Evolutionary conservation across 768 basidiomycete species (phyloP).

Genomic region (Tricholoma sp.): DNA sequence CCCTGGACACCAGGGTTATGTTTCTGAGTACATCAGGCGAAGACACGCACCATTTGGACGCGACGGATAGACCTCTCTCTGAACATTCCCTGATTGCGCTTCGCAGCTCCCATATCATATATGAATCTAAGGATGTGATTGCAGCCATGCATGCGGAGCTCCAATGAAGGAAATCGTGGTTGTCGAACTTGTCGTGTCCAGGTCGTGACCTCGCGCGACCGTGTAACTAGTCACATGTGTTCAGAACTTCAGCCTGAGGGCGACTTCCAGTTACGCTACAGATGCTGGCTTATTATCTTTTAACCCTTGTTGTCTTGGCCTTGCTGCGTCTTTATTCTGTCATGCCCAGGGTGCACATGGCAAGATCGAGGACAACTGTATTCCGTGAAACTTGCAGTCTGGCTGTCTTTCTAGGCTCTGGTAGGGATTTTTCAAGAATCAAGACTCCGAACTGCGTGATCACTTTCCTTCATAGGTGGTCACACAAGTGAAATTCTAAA

Average conservation of each 20-base stretch:
- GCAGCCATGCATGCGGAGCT: constrained; percentile 13
- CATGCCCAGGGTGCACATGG: constrained; percentile 14
- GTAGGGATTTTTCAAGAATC: constrained; percentile 35
- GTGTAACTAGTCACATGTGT: neutral
- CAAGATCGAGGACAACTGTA: constrained; percentile 1
- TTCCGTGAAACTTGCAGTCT: constrained; percentile 33
- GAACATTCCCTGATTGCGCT: constrained; percentile 67
- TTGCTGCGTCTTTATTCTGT: constrained; percentile 28
- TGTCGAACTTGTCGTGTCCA: neutral
- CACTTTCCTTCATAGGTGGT: constrained; percentile 56
- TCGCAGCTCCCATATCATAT: constrained; percentile 52
- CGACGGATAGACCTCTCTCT: constrained; percentile 62
- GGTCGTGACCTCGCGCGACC: neutral
- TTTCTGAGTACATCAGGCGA: neutral
- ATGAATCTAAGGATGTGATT: constrained; percentile 28
- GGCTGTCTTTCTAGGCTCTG: constrained; percentile 92
- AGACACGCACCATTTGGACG: constrained; percentile 68
- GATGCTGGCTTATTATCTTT: constrained; percentile 12
- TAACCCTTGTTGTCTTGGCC: neutral
- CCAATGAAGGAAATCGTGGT: neutral
- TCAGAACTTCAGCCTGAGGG: too few relatives aligned
- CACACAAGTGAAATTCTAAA: constrained; percentile 87
- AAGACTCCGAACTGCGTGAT: neutral
- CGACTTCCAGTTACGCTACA: too few relatives aligned
- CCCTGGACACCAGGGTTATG: constrained; percentile 39